Evolutionary conservation across 306 rosid species (phyloP).

Genomic region (barrel medic (Medicago truncatula)): DNA sequence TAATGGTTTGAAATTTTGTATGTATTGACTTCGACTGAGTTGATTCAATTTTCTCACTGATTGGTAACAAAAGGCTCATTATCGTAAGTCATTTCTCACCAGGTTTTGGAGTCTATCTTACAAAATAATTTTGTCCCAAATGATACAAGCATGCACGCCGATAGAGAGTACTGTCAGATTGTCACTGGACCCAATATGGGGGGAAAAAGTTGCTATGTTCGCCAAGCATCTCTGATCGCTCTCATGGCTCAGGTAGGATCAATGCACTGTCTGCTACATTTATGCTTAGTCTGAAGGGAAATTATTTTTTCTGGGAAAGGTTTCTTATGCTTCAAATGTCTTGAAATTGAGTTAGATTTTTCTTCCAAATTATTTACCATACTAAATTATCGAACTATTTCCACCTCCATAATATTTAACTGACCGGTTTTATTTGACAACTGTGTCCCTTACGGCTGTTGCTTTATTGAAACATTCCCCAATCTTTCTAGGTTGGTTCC

Average conservation of each 20-base stretch:
- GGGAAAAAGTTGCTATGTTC: conserved; percentile 96
- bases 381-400: conserved; percentile 37
- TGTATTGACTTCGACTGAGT: conserved; percentile 17
- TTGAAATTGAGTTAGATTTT: conserved; percentile 20
- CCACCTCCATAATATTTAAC: conserved; percentile 30
- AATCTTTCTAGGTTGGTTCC: conserved; percentile 85
- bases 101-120: conserved; percentile 80
- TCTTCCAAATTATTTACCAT: conserved; percentile 28
- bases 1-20: conserved; percentile 30
- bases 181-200: conserved; percentile 99
- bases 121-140: conserved; percentile 93
- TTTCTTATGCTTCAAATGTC: conserved; percentile 25
- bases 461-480: conserved; percentile 48
- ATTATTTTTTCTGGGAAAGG: conserved; percentile 7
- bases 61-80: conserved; percentile 44
- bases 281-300: conserved; percentile 19
- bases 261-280: conserved; percentile 24
- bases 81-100: conserved; percentile 43
- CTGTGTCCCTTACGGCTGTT: conserved; percentile 19
- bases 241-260: conserved; percentile 92
- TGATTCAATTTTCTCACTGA: conserved; percentile 31
- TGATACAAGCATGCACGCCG: conserved; percentile 73
- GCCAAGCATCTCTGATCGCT: conserved; percentile 92
- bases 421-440: conserved; percentile 33
- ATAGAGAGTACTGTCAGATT: conserved; percentile 81